Percentiles rank a stretch among this genome's conserved stretches.
Evolutionary conservation across 768 basidiomycete species (phyloP).

Genomic region (Kwoniella heveanensis): DNA sequence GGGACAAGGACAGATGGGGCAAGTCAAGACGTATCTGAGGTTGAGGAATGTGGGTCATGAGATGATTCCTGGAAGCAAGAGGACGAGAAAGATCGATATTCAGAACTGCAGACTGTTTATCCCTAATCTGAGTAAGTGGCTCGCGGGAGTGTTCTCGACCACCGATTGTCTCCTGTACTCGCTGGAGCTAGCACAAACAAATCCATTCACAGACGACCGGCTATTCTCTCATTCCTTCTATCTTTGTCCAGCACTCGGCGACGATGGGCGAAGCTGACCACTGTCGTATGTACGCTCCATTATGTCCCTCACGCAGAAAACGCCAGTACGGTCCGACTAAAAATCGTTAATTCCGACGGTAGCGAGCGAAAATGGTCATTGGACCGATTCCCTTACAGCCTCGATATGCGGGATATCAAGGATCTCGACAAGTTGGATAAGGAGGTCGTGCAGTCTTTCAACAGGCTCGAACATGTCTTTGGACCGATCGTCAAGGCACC

Average conservation of each 20-base stretch:
- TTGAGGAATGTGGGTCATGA: constrained; percentile 30
- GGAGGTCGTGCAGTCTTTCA: constrained; percentile 32
- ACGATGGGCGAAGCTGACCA: too few species aligned
- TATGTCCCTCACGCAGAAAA: constrained; percentile 2
- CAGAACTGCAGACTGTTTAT: constrained; percentile 23
- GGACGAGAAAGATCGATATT: constrained; percentile 19
- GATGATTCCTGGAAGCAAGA: constrained; percentile 10
- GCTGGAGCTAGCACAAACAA: too few species aligned
- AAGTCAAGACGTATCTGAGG: constrained; percentile 12
- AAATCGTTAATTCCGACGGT: constrained; percentile 12
- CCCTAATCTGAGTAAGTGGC: constrained; percentile 19
- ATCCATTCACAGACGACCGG: too few species aligned
- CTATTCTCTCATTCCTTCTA: too few species aligned
- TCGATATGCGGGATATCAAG: constrained; percentile 30
- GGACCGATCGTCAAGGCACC: constrained; percentile 8
- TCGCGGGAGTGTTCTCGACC: too few species aligned
- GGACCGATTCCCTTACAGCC: constrained; percentile 32
- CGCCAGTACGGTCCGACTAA: constrained; percentile 13
- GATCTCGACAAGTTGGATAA: constrained; percentile 21
- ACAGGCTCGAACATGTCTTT: constrained; percentile 38
- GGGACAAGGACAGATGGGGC: not conserved
- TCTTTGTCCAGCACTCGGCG: too few species aligned
- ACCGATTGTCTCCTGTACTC: too few species aligned
- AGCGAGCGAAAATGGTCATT: constrained; percentile 5
- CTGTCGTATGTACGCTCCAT: too few species aligned